Evolutionary conservation across 352 stramenopile genomes (phyloP), one percentile per base, ranked within the genome.

Genomic region (Pythium phragmiticola): DNA sequence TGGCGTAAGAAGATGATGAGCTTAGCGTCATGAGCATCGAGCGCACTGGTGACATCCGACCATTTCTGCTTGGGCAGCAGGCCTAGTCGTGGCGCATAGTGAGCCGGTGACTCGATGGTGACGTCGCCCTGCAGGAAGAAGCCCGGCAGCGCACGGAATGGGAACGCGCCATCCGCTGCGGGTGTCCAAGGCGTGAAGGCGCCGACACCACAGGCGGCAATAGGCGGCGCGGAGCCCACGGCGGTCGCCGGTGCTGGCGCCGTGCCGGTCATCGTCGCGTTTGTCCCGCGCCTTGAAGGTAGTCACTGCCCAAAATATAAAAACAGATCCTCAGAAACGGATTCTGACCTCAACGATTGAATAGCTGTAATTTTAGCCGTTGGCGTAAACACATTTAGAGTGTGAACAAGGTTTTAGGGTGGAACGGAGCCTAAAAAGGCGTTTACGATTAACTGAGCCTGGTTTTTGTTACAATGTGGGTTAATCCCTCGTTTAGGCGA

Each of bases 1-100:
- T 91, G 82, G 17, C 82, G 78, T 53, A 91, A 28, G 33, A 91
- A 75, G 48, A 89, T 75, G 3, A 89, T 45, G 11, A 89, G 66
- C 65, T 89, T 87, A 8, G 68, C 51, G 12, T 66, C 47, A 16
- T 63, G 49, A 49, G 30, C 16, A 21, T 75, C 49, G 60, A 82
- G 75, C 47, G 70, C 77, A 4, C 49, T 50, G 60, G 77, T 74
- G 23, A 82, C 70, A 41, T 82, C 65, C 2, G 57, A 55, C 76
- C 76, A 84, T 14, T 60, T 65, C 26, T 77, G 74, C 56, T 70
- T 72, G n/a, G 74, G 66, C n/a, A 75, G 58, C 13, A 83, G 66
- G 0, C 72, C 75, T 56, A 85, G 80, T 23, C 72, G 75, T 52
- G 70, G 69, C 33, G 75, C 65, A 14, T 71, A 75, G 23, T 69